Conservation (phyloP, 371 early-diverging fungal species). For the Apophysomyces ossiformis region DNA sequence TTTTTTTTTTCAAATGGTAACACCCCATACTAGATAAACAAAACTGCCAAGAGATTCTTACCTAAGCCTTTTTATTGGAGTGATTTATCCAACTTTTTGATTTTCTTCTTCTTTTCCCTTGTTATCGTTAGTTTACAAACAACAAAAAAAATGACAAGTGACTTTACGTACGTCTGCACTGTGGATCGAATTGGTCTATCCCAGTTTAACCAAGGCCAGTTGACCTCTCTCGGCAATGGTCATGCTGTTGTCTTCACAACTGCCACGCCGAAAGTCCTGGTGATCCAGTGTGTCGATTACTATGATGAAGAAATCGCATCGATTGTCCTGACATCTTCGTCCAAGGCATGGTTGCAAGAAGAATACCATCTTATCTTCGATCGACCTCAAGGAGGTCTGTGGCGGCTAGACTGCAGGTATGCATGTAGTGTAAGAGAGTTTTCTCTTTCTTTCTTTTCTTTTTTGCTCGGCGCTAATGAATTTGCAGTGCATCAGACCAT, state of each 20-base stretch:
- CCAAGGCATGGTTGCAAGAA: conserved; percentile 41
- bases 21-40: conserved; percentile 1
- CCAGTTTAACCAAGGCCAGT: conserved; percentile 15
- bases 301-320: conserved; percentile 30
- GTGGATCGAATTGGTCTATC: conserved; percentile 23
- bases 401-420: conserved; percentile 40
- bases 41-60: conserved; percentile 21
- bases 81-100: background rate
- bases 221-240: conserved; percentile 8
- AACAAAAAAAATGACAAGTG: background rate
- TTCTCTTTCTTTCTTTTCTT: background rate
- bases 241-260: background rate
- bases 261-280: background rate
- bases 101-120: background rate
- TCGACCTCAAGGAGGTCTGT: conserved; percentile 30
- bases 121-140: background rate
- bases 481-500: background rate
- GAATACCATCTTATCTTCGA: conserved; percentile 30
- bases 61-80: background rate
- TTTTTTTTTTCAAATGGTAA: background rate
- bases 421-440: background rate
- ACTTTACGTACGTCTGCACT: conserved; percentile 12
- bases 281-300: conserved; percentile 16
- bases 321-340: conserved; percentile 31
- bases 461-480: background rate